Evolutionary conservation across 73 alveolate genomes (phyloP).

Genomic region (Paramecium primaurelia): DNA sequence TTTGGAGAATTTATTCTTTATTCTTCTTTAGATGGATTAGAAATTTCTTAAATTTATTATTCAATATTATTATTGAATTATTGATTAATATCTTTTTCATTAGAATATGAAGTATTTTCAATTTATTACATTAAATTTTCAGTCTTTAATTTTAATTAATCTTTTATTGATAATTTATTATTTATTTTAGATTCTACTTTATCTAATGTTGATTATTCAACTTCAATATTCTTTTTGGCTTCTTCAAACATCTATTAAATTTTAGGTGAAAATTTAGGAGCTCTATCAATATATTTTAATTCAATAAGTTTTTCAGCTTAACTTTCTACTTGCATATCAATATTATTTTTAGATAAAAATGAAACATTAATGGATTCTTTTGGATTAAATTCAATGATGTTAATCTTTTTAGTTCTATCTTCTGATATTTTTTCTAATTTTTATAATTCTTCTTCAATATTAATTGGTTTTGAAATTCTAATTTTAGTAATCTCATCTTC

Average conservation of each 20-base stretch:
- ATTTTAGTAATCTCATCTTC: background rate
- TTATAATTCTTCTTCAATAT: background rate
- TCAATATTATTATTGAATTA: background rate
- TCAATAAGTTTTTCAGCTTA: slow-evolving; percentile 22
- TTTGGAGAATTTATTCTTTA: background rate
- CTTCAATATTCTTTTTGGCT: background rate
- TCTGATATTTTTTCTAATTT: background rate
- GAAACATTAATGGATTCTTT: background rate
- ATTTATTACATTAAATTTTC: background rate
- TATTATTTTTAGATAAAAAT: background rate
- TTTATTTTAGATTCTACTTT: background rate
- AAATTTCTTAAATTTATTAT: background rate
- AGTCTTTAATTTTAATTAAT: background rate
- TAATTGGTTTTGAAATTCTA: background rate
- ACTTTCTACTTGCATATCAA: background rate
- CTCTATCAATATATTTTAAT: slow-evolving; percentile 31
- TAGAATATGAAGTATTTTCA: background rate
- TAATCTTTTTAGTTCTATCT: background rate
- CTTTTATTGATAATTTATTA: background rate
- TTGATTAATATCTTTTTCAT: background rate
- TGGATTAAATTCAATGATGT: background rate
- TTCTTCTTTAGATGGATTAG: background rate
- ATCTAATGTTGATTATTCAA: background rate
- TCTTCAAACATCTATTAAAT: slow-evolving; percentile 11
- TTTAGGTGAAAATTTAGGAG: slow-evolving; percentile 22